Percentiles rank a stretch among this genome's conserved stretches.
phyloP scores from a whole-genome alignment of 2,329 filamentous ascomycete species.

The Fusarium neocosmosporiellum region DNA sequence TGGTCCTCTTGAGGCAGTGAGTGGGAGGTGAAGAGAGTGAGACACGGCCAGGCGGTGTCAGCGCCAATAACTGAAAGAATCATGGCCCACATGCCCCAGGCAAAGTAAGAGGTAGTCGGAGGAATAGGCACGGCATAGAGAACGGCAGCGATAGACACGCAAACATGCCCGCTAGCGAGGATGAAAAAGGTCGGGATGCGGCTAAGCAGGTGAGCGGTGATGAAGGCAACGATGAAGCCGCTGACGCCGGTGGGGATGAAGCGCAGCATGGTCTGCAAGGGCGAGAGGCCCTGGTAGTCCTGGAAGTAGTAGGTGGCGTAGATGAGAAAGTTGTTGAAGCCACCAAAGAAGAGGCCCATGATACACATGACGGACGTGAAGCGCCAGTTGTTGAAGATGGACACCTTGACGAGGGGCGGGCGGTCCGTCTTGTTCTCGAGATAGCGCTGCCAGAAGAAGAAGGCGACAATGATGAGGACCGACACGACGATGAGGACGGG shows the following conservation, averaged over 20 bases:
- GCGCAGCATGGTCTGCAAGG: slow-evolving; percentile 74
- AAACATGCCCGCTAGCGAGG: slow-evolving; percentile 67
- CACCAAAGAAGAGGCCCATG: slow-evolving; percentile 74
- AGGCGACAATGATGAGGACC: slow-evolving; percentile 64
- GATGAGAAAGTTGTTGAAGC: slow-evolving; percentile 76
- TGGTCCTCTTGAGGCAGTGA: slow-evolving; percentile 72
- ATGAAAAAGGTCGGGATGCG: slow-evolving; percentile 69
- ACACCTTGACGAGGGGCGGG: slow-evolving; percentile 74
- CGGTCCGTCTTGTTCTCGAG: slow-evolving; percentile 47
- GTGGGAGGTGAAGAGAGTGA: slow-evolving; percentile 74
- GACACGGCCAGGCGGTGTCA: slow-evolving; percentile 73
- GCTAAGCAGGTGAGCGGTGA: slow-evolving; percentile 66
- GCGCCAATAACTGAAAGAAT: slow-evolving; percentile 72
- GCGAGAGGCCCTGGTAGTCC: slow-evolving; percentile 69
- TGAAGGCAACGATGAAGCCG: slow-evolving; percentile 67
- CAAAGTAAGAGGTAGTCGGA: slow-evolving; percentile 71
- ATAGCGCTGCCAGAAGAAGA: slow-evolving; percentile 70
- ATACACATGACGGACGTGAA: slow-evolving; percentile 74
- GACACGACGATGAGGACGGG: slow-evolving; percentile 69
- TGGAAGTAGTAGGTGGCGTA: slow-evolving; percentile 79
- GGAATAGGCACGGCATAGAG: slow-evolving; percentile 74
- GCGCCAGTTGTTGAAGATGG: slow-evolving; percentile 67
- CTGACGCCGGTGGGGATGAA: slow-evolving; percentile 74
- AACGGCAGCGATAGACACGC: slow-evolving; percentile 65
- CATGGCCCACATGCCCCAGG: slow-evolving; percentile 75